phyloP scores from a whole-genome alignment of 352 stramenopile species.

The Phytophthora chlamydospora region DNA sequence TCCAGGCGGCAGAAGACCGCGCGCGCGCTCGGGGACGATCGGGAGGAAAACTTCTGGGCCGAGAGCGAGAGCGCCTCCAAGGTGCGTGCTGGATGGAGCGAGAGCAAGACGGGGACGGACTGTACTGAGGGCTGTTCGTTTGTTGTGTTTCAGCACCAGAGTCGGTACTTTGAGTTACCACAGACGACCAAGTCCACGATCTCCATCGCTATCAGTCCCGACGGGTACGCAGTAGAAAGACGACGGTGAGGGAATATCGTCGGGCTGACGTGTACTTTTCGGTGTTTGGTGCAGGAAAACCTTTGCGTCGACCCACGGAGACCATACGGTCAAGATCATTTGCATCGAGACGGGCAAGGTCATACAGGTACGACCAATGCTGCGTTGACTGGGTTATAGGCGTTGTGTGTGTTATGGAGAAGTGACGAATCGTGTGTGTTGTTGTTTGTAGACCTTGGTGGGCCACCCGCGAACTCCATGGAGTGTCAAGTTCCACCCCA shows the following conservation, averaged over 20 bases:
- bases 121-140: constrained; percentile 4
- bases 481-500: constrained; percentile 99
- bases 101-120: not conserved
- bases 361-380: constrained; percentile 56
- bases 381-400: not conserved
- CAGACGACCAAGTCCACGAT: constrained; percentile 90
- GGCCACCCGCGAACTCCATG: constrained; percentile 91
- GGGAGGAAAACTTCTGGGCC: constrained; percentile 76
- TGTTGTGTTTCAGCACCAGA: constrained; percentile 63
- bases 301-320: constrained; percentile 97
- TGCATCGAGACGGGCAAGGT: constrained; percentile 90
- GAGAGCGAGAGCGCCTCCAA: constrained; percentile 80
- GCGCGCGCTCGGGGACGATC: constrained; percentile 50
- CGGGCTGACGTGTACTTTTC: constrained; percentile 7
- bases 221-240: constrained; percentile 53
- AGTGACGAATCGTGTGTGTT: constrained; percentile 3
- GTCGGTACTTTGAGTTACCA: constrained; percentile 84
- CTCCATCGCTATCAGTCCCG: constrained; percentile 87
- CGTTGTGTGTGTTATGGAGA: constrained; percentile 11
- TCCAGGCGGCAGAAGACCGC: constrained; percentile 49
- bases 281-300: constrained; percentile 60
- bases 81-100: constrained; percentile 34
- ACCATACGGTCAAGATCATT: constrained; percentile 99
- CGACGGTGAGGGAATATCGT: not conserved
- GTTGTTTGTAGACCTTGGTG: constrained; percentile 69